Percentiles rank a stretch among this genome's conserved stretches.
Evolutionary conservation across 1,284 basidiomycete species (phyloP).

Genomic region (Singerocomus inundabilis): DNA sequence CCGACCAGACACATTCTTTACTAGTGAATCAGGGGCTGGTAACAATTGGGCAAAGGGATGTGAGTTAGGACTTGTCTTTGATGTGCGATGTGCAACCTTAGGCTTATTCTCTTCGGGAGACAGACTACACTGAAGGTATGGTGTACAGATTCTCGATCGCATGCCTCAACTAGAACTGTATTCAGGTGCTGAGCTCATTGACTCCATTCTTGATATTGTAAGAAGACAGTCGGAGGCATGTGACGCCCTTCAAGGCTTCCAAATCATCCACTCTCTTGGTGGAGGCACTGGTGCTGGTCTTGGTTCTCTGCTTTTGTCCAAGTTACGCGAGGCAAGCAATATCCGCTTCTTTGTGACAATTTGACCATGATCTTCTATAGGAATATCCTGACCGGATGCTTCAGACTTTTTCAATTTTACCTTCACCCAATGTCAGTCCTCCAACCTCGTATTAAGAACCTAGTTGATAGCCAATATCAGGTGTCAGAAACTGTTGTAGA

Average conservation of each 20-base stretch:
- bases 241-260: constrained; percentile 92
- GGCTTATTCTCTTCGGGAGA: constrained; percentile 28
- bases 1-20: constrained; percentile 86
- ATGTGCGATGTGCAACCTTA: background rate
- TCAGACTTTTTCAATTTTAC: constrained; percentile 88
- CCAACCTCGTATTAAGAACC: background rate
- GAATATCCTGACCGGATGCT: constrained; percentile 94
- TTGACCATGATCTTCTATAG: constrained; percentile 35
- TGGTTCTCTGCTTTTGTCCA: constrained; percentile 79
- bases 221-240: constrained; percentile 77
- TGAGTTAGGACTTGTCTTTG: constrained; percentile 39
- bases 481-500: constrained; percentile 97
- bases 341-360: background rate
- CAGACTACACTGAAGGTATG: constrained; percentile 83
- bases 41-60: constrained; percentile 95
- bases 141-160: background rate
- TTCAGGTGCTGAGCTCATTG: constrained; percentile 87
- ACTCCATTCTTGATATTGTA: constrained; percentile 74
- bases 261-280: constrained; percentile 89
- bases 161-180: background rate
- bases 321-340: constrained; percentile 69
- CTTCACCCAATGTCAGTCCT: constrained; percentile 77
- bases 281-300: constrained; percentile 91
- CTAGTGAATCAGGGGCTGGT: constrained; percentile 75
- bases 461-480: constrained; percentile 34